Evolutionary conservation across 177 flowering plant species (phyloP).

Genomic region (Vitis hybrid): DNA sequence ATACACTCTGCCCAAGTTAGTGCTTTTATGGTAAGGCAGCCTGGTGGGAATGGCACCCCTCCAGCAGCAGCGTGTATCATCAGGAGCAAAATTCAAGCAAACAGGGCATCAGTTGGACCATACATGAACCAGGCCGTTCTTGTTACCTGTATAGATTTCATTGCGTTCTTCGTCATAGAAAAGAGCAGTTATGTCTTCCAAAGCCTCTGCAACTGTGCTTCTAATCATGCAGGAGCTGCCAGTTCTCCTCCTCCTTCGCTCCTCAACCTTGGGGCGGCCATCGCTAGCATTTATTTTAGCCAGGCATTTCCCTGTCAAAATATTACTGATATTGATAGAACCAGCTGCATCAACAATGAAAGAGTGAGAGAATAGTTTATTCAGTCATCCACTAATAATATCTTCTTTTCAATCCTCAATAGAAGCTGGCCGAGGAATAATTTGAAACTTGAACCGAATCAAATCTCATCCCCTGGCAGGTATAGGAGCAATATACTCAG

Average conservation of each 20-base stretch:
- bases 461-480: too few relatives aligned
- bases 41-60: background rate
- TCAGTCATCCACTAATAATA: too few relatives aligned
- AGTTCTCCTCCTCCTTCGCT: constrained; percentile 11
- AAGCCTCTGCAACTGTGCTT: constrained; percentile 62
- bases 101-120: constrained; percentile 63
- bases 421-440: too few relatives aligned
- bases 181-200: constrained; percentile 79
- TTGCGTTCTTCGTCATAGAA: constrained; percentile 73
- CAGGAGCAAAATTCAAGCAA: background rate
- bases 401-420: too few relatives aligned
- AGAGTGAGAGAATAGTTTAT: too few relatives aligned
- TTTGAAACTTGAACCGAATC: too few relatives aligned
- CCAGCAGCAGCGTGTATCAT: background rate
- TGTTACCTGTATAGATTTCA: constrained; percentile 76
- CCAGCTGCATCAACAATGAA: constrained; percentile 48
- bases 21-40: background rate
- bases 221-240: constrained; percentile 33
- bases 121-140: constrained; percentile 69
- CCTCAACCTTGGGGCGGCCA: constrained; percentile 23
- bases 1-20: background rate
- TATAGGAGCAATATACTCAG: too few relatives aligned
- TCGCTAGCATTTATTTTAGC: constrained; percentile 60
- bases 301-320: constrained; percentile 79
- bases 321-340: constrained; percentile 76